Evolutionary conservation across 352 stramenopile species (phyloP).

Genomic region (Labyrinthula sp.): DNA sequence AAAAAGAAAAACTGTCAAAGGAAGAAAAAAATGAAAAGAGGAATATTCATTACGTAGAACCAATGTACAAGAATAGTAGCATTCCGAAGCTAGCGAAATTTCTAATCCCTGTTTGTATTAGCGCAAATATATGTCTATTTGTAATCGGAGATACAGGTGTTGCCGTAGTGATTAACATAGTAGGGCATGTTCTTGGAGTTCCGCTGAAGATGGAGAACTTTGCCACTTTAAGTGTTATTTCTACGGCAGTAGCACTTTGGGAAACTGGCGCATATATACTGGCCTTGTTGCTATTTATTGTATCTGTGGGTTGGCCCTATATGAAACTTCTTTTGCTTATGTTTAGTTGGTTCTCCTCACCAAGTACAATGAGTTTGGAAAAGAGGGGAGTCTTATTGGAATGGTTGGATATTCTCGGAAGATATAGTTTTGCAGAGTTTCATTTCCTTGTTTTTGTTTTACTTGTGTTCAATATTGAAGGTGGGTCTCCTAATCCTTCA

Average conservation of each 20-base stretch:
- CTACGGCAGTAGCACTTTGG: conserved; percentile 16
- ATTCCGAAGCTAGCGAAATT: not conserved
- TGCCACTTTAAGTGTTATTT: conserved; percentile 1
- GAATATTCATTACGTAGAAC: too few species aligned
- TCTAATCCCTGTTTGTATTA: not conserved
- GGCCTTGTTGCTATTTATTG: conserved; percentile 16
- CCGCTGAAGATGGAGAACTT: conserved; percentile 2
- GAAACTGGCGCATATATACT: conserved; percentile 18
- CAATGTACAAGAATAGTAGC: not conserved
- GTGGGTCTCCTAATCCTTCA: conserved; percentile 6
- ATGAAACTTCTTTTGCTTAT: conserved; percentile 17
- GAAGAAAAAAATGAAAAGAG: too few species aligned
- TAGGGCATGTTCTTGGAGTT: not conserved
- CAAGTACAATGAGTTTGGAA: not conserved
- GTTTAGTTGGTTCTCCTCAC: conserved; percentile 25
- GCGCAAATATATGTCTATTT: conserved; percentile 1
- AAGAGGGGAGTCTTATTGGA: conserved; percentile 11
- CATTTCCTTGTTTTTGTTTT: conserved; percentile 19
- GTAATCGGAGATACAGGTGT: not conserved
- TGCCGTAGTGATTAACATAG: not conserved
- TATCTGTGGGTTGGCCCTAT: conserved; percentile 30
- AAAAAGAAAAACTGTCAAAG: too few species aligned
- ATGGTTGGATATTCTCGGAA: conserved; percentile 21
- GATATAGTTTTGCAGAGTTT: conserved; percentile 29
- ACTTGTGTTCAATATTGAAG: conserved; percentile 20